These are phyloP conservation scores for Bromus sterilis DNA, from an alignment of 176 grass and related monocot genomes.

Conservation along the genomic window DNA sequence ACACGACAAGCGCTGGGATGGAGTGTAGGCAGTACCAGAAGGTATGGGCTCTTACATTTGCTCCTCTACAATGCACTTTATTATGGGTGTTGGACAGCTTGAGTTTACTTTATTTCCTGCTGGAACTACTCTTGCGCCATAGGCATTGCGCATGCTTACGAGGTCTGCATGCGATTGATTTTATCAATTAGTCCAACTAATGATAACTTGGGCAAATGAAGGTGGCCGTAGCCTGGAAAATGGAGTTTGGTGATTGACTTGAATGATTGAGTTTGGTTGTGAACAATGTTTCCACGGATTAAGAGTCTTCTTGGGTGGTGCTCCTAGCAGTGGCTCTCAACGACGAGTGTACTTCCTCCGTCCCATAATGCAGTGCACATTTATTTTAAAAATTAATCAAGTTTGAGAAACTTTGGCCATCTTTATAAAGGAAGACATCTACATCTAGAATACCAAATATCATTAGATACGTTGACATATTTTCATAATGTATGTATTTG, in stretches of 20 bases:
- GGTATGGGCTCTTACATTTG: slow-evolving; percentile 12
- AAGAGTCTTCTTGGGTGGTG: neutral
- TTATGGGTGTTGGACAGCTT: neutral
- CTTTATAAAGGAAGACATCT: too few species aligned
- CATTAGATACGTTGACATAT: too few species aligned
- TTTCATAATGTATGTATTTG: too few species aligned
- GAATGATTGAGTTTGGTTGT: neutral
- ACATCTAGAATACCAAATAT: too few species aligned
- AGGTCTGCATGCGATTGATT: neutral
- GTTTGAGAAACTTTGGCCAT: too few species aligned
- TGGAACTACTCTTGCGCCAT: neutral
- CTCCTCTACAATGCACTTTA: neutral
- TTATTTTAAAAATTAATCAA: too few species aligned
- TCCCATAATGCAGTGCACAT: too few species aligned
- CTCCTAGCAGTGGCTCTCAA: neutral
- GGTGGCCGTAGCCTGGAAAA: neutral
- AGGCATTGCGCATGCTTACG: slow-evolving; percentile 26
- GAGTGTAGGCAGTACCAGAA: slow-evolving; percentile 14
- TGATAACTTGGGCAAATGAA: neutral
- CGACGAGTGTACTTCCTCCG: too few species aligned
- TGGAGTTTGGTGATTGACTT: neutral
- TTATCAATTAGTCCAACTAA: neutral
- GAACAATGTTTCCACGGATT: neutral
- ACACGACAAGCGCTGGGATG: slow-evolving; percentile 25
- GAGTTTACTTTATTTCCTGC: slow-evolving; percentile 1